Base-by-base conservation (phyloP, 1,139 yeast genomes). In the Hyphopichia buzzinii region DNA sequence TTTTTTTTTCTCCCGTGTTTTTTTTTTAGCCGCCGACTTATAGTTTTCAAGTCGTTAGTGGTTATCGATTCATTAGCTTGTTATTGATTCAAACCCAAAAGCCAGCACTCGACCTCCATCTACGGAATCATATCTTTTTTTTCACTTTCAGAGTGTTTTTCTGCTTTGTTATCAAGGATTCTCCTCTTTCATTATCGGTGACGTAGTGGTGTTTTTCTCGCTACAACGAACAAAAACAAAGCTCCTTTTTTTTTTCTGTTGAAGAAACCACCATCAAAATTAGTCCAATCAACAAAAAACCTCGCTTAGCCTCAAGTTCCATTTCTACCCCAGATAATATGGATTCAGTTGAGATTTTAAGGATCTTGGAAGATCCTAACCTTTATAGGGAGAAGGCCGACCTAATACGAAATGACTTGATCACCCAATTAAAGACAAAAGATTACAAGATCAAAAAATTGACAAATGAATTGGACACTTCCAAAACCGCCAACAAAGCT, bases 401-500 rank as follows among this genome's bases (percentile, higher is more conserved):
- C 13, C 49, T 48, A 21, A 55, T 69, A 48, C 65, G 74, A 50
- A 50, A 52, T 35, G 64, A 62, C 39, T 43, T 69, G 23, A 48
- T 59, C 23, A 46, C 44, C 36, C 66, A 63, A 32, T 52, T 69
- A 29, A 57, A 55, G 30, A 40, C 52, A 23, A 74, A 68, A 40
- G 67, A 69, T 37, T 42, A 43, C 12, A 46, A 57, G 23, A 55
- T 64, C 31, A 44, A 48, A 30, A 57, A 56, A 19, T 50, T 65
- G 30, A 52, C 60, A 26, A 51, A 63, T 32, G 77, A 73, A 35
- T 68, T 81, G 34, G 72, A 74, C 24, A 72, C 78, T 26, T 72
- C 80, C 16, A 79, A 74, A 48, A 67, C 72, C 38, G 87, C 89
- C 30, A 84, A 85, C 57, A 74, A 77, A 41, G 90, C 90, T 1